phyloP scores from a whole-genome alignment of 1,284 basidiomycete species.

The Amylostereum chailletii region DNA sequence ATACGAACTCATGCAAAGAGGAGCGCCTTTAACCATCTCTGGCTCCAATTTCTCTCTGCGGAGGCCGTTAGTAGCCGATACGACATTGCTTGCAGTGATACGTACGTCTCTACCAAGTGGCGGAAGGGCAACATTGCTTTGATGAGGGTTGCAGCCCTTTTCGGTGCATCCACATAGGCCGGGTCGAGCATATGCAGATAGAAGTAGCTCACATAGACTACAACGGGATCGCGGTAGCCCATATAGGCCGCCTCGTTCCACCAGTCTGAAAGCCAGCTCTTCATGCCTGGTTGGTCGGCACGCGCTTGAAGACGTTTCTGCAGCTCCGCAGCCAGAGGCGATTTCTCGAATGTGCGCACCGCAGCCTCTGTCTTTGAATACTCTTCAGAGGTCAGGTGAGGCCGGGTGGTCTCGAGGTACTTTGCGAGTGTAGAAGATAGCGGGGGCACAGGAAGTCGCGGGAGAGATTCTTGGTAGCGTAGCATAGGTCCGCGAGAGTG shows the following conservation, averaged over 20 bases:
- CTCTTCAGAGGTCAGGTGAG: constrained; percentile 60
- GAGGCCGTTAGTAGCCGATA: background rate
- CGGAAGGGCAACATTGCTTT: constrained; percentile 83
- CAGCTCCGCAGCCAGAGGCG: constrained; percentile 66
- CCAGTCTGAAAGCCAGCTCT: constrained; percentile 93
- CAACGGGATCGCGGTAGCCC: constrained; percentile 82
- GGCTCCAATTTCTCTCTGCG: constrained; percentile 76
- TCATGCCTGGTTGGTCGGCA: constrained; percentile 48
- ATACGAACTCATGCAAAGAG: constrained; percentile 94
- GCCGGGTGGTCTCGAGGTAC: constrained; percentile 79
- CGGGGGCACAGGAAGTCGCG: constrained; percentile 77
- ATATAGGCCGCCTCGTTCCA: constrained; percentile 94
- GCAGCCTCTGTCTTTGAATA: constrained; percentile 50
- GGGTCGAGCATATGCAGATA: constrained; percentile 80
- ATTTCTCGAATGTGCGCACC: constrained; percentile 67
- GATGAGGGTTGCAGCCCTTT: constrained; percentile 72
- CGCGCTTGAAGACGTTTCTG: constrained; percentile 76
- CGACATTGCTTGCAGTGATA: constrained; percentile 6
- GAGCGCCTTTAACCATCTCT: constrained; percentile 76
- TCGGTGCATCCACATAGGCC: constrained; percentile 44
- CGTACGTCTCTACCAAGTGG: constrained; percentile 72
- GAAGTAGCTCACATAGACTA: constrained; percentile 94
- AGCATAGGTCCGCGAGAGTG: constrained; percentile 62
- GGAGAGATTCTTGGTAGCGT: constrained; percentile 73
- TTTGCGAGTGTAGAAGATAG: constrained; percentile 76